Percentiles rank a stretch among this genome's conserved stretches.
phyloP scores from a whole-genome alignment of 2,329 filamentous ascomycete genomes.

The Periconia sp. region DNA sequence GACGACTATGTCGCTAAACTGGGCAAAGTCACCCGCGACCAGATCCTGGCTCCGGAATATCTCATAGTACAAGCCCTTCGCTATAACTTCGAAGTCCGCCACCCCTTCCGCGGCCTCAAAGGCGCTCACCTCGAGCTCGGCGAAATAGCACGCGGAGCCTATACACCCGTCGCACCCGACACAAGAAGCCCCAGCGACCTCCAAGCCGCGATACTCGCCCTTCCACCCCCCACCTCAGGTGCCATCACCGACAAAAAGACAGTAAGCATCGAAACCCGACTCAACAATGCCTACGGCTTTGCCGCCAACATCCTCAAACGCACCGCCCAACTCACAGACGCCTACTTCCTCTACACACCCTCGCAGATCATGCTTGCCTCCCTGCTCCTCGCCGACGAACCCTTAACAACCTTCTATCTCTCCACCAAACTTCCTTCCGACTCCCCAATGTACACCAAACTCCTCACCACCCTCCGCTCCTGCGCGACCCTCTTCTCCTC shows the following conservation, averaged over 20 bases:
- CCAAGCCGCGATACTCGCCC: slow-evolving; percentile 28
- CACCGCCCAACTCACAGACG: slow-evolving; percentile 84
- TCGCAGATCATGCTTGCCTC: slow-evolving; percentile 91
- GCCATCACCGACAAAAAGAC: slow-evolving; percentile 15
- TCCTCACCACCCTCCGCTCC: slow-evolving; percentile 40
- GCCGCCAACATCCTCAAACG: slow-evolving; percentile 61
- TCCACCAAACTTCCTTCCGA: slow-evolving; percentile 44
- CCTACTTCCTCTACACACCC: slow-evolving; percentile 95
- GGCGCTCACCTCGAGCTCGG: slow-evolving; percentile 82
- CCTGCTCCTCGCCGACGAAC: slow-evolving; percentile 72
- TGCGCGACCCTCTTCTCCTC: slow-evolving; percentile 46
- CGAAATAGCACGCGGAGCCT: slow-evolving; percentile 65
- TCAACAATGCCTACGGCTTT: slow-evolving; percentile 67
- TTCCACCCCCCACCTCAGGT: slow-evolving; percentile 24
- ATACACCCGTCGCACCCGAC: slow-evolving; percentile 33
- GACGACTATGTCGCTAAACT: slow-evolving; percentile 56
- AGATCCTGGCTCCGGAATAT: slow-evolving; percentile 89
- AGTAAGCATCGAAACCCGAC: slow-evolving; percentile 45
- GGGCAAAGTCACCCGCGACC: slow-evolving; percentile 68
- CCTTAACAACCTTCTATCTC: slow-evolving; percentile 56
- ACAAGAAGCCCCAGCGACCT: slow-evolving; percentile 21
- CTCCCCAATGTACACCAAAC: slow-evolving; percentile 30
- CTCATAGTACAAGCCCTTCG: slow-evolving; percentile 87
- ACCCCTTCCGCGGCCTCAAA: slow-evolving; percentile 85
- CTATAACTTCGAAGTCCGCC: slow-evolving; percentile 90